A percentile compares a stretch with the other conserved stretches of the same genome.
phyloP scores from a whole-genome alignment of 768 basidiomycete genomes.

The Suillus variegatus region DNA sequence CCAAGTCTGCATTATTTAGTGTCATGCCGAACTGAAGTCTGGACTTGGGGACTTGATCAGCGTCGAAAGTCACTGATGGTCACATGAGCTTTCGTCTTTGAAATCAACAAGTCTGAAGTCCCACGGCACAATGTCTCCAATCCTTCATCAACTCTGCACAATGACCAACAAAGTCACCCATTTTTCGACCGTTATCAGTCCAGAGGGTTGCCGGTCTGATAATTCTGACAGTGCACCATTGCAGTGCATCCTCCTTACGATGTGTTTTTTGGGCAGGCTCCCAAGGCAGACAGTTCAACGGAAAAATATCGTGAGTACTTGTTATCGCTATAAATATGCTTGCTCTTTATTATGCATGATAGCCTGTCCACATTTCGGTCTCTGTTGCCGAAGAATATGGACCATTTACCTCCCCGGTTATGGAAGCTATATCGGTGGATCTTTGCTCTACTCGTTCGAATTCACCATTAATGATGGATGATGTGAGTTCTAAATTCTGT shows the following conservation, averaged over 20 bases:
- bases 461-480: neutral
- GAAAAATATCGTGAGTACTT: neutral
- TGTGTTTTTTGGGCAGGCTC: no score
- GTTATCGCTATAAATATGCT: neutral
- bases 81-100: neutral
- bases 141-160: neutral
- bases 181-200: neutral
- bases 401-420: neutral
- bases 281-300: no score
- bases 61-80: no score
- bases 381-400: neutral
- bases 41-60: no score
- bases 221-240: no score
- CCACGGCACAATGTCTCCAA: neutral
- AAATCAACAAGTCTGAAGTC: conserved; percentile 2
- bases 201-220: neutral
- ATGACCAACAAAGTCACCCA: neutral
- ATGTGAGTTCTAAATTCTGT: neutral
- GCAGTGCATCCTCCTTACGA: no score
- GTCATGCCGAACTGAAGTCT: no score
- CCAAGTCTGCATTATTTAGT: neutral
- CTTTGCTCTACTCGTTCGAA: neutral
- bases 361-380: neutral
- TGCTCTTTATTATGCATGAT: neutral
- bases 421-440: neutral